Conservation (phyloP, 2,329 filamentous ascomycete species). For the Verticillium klebahnii region DNA sequence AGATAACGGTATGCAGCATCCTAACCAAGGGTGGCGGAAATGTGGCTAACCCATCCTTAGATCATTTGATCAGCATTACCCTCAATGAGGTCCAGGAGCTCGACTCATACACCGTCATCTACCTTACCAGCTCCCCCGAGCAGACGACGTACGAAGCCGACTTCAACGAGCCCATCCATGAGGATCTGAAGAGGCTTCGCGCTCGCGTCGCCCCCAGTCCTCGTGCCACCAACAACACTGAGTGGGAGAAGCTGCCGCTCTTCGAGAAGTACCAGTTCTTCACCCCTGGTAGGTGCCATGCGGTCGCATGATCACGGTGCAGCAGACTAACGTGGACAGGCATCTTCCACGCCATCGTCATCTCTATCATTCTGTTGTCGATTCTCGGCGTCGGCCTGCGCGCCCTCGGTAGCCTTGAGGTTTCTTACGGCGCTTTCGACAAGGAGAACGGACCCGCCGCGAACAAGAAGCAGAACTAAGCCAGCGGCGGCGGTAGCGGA, state of each 20-base stretch:
- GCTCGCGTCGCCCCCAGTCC: constrained; percentile 17
- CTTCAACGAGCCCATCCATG: constrained; percentile 59
- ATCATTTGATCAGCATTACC: constrained; percentile 46
- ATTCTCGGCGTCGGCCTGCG: constrained; percentile 76
- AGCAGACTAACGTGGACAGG: constrained; percentile 41
- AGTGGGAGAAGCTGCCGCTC: constrained; percentile 45
- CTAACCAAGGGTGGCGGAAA: background rate
- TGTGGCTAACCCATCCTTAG: constrained; percentile 25
- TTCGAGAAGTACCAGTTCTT: constrained; percentile 97
- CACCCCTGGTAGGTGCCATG: constrained; percentile 63
- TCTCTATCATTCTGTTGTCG: constrained; percentile 63
- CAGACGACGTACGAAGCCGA: constrained; percentile 58
- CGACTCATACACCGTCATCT: constrained; percentile 68
- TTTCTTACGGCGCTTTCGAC: constrained; percentile 92
- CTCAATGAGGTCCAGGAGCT: constrained; percentile 32
- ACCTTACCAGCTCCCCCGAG: constrained; percentile 59
- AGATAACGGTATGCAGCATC: constrained; percentile 39
- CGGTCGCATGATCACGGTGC: background rate
- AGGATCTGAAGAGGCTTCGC: constrained; percentile 66
- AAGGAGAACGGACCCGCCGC: constrained; percentile 90
- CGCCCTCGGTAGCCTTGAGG: constrained; percentile 75
- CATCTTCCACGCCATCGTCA: constrained; percentile 81
- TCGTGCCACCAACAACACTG: constrained; percentile 34
- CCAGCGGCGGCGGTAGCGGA: background rate
- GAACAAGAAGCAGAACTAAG: constrained; percentile 71